phyloP scores from a whole-genome alignment of 2,329 filamentous ascomycete species.

The Xenosphaeropsis pyriputrescens region DNA sequence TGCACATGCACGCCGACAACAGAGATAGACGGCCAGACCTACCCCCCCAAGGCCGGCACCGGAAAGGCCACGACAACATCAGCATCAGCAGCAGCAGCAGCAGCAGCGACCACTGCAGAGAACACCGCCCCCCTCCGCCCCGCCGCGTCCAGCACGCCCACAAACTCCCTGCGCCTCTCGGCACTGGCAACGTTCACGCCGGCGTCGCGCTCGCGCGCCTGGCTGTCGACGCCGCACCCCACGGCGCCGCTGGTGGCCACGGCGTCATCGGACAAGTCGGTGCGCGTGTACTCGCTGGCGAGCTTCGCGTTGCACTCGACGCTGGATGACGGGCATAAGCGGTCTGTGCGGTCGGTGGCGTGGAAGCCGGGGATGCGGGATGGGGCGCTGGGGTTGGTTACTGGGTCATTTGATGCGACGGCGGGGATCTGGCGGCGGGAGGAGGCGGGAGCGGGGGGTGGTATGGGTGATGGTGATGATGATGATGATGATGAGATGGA shows the following conservation, averaged over 20 bases:
- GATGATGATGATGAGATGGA: constrained; percentile 19
- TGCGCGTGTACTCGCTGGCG: constrained; percentile 77
- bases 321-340: constrained; percentile 77
- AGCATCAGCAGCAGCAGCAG: no score
- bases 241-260: constrained; percentile 80
- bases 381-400: constrained; percentile 65
- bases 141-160: background rate
- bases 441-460: constrained; percentile 21
- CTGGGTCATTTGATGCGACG: constrained; percentile 85
- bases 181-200: constrained; percentile 36
- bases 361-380: constrained; percentile 66
- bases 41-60: constrained; percentile 31
- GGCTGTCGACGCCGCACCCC: constrained; percentile 76
- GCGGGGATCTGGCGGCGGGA: constrained; percentile 71
- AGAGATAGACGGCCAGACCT: constrained; percentile 32
- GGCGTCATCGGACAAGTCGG: constrained; percentile 70
- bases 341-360: constrained; percentile 69
- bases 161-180: constrained; percentile 15
- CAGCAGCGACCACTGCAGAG: no score
- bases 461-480: constrained; percentile 5
- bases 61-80: no score
- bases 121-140: no score
- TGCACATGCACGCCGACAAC: constrained; percentile 37
- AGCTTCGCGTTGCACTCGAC: constrained; percentile 67
- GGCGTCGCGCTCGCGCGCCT: constrained; percentile 57